phyloP scores from a whole-genome alignment of 768 basidiomycete species.

The Termitomyces sp. region DNA sequence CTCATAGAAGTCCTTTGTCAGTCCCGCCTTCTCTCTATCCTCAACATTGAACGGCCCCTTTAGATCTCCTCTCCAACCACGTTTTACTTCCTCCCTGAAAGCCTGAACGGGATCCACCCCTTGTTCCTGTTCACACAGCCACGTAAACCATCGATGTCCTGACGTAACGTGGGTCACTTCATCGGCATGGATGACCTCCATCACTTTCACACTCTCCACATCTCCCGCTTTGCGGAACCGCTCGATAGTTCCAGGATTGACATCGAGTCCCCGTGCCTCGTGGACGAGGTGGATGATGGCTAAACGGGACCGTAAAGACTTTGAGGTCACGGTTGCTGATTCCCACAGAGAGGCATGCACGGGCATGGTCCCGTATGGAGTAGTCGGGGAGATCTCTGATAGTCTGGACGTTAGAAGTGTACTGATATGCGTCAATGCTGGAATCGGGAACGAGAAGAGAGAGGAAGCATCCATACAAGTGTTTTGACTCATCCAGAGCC shows the following conservation, averaged over 20 bases:
- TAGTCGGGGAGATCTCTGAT: constrained; percentile 51
- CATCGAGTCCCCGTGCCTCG: constrained; percentile 79
- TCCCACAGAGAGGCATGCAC: constrained; percentile 82
- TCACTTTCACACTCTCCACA: constrained; percentile 53
- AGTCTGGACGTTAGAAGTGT: constrained; percentile 60
- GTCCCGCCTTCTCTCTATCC: constrained; percentile 67
- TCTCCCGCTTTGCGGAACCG: constrained; percentile 65
- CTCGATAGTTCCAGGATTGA: constrained; percentile 76
- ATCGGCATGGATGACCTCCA: constrained; percentile 76
- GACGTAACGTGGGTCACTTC: constrained; percentile 81
- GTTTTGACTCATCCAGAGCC: constrained; percentile 83
- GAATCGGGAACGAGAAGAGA: background rate
- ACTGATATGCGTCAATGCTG: constrained; percentile 17
- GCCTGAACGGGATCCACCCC: constrained; percentile 50
- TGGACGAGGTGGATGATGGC: constrained; percentile 85
- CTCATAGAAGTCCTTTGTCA: constrained; percentile 70
- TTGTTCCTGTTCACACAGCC: constrained; percentile 53
- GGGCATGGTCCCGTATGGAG: constrained; percentile 67
- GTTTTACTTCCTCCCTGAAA: constrained; percentile 66
- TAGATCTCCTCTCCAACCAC: constrained; percentile 65
- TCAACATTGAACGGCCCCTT: constrained; percentile 81
- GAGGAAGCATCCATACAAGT: constrained; percentile 40
- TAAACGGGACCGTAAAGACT: constrained; percentile 64
- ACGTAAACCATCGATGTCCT: constrained; percentile 81
- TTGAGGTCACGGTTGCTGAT: constrained; percentile 60